Conservation (phyloP, 2,329 filamentous ascomycete genomes). For the Lasiodiplodia gonubiensis region DNA sequence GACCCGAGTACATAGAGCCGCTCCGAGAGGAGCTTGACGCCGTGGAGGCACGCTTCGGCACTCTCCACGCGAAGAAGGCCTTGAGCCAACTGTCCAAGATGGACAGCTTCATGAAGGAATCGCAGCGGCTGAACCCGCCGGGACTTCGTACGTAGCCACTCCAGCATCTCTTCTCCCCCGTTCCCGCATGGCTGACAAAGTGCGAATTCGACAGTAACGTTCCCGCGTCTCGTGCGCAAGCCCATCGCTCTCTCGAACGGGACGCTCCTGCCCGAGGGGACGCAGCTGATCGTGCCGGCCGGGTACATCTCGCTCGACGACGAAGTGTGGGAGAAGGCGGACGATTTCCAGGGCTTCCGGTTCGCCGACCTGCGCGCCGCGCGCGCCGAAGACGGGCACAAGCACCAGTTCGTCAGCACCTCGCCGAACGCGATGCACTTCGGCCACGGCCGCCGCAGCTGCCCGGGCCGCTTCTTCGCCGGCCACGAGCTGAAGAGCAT, state of each 20-base stretch:
- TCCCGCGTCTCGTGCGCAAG: constrained; percentile 29
- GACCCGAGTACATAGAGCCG: constrained; percentile 32
- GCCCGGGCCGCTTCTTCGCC: constrained; percentile 43
- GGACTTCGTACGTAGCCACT: constrained; percentile 8
- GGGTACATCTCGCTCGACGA: constrained; percentile 4
- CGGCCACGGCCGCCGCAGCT: constrained; percentile 41
- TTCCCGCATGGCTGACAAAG: not conserved
- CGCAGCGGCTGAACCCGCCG: constrained; percentile 30
- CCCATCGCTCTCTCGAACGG: constrained; percentile 33
- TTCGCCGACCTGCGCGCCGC: constrained; percentile 27
- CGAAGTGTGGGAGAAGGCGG: constrained; percentile 21
- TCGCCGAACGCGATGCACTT: constrained; percentile 36
- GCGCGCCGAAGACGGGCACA: constrained; percentile 7
- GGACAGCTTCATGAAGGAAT: constrained; percentile 35
- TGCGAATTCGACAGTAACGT: constrained; percentile 14
- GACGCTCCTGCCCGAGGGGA: constrained; percentile 29
- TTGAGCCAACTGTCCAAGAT: constrained; percentile 30
- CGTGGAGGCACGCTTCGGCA: constrained; percentile 26
- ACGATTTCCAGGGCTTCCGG: constrained; percentile 30
- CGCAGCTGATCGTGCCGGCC: constrained; percentile 10
- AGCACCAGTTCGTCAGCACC: constrained; percentile 35
- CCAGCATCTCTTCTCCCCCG: not conserved
- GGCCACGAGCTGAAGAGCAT: constrained; percentile 44
- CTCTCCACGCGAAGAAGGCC: constrained; percentile 24
- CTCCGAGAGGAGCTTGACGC: constrained; percentile 30